Base-by-base conservation (phyloP, 441 rosid species). In the Arabidopsis lyrata region DNA sequence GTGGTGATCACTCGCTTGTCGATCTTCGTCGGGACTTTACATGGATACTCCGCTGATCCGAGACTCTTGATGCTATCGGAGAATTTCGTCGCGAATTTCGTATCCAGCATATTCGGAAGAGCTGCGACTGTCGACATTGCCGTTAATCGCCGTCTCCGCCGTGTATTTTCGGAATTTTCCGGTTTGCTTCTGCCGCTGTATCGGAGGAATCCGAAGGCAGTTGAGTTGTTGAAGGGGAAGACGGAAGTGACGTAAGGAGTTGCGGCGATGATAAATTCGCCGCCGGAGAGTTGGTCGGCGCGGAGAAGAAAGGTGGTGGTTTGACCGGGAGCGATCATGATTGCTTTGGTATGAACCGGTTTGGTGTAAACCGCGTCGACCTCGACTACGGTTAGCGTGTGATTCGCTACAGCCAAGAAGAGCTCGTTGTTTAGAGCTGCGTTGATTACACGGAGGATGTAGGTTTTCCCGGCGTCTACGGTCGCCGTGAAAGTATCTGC, bases 301-400 rank as follows among this genome's bases (percentile, higher is more conserved):
- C 76, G 82, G 67, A 86, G 73, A 34, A 86, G 86, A 48, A 88
- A 73, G 18, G 78, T 84, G 29, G 87, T 85, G 80, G 94, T 85
- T 61, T 88, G 90, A 22, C 90, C 90, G 0, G 88, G 91, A 45
- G 88, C 83, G 3, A 87, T 57, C 84, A 84, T 83, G 38, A 89
- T 83, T 44, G 86, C 81, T 3, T 61, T 70, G 65, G 86, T 83
- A 3, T 59, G 63, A 54, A 84, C 84, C 44, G 90, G 86, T 60
- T 87, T 88, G 0, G 86, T 86, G 80, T 89, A 85, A 52, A 68
- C 80, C 3, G 88, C 90, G 3, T 89, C 91, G 3, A 83, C 81
- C 58, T 84, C 91, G 1, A 88, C 84, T 2, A 87, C 88, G 10
- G 79, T 83, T 18, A 88, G 31, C 24, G 72, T 79, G 70, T 88